Evolutionary conservation across 106 monocot species (phyloP).

Genomic region (Allium sativum): DNA sequence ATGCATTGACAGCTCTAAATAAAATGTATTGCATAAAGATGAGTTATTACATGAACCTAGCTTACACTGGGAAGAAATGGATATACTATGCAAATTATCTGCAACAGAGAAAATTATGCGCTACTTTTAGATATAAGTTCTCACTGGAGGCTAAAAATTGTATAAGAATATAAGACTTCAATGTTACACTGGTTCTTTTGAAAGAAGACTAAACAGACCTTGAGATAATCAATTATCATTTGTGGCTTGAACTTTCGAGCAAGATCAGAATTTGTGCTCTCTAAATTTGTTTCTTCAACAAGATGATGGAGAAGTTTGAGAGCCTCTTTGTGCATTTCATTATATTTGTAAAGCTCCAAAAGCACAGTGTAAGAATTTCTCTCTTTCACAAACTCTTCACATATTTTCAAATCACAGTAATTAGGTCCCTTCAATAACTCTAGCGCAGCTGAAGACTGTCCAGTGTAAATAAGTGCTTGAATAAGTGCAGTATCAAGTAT

Average conservation of each 20-base stretch:
- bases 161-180: no score
- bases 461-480: slow-evolving; percentile 79
- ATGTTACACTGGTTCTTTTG: no score
- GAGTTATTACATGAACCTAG: no score
- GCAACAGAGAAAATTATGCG: no score
- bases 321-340: slow-evolving; percentile 90
- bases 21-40: no score
- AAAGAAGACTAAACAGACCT: slow-evolving; percentile 29
- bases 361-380: slow-evolving; percentile 37
- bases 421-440: slow-evolving; percentile 86
- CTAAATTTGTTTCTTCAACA: slow-evolving; percentile 64
- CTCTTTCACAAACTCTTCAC: slow-evolving; percentile 71
- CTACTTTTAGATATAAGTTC: no score
- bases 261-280: slow-evolving; percentile 20
- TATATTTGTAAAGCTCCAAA: slow-evolving; percentile 81
- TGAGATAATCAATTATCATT: slow-evolving; percentile 96
- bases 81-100: no score
- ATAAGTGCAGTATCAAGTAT: slow-evolving; percentile 86
- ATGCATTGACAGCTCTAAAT: no score
- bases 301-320: slow-evolving; percentile 69
- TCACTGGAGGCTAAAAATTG: no score
- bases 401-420: slow-evolving; percentile 88
- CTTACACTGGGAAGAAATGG: no score
- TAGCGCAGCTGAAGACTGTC: slow-evolving; percentile 48
- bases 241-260: slow-evolving; percentile 60